These are phyloP conservation scores for Vitis riparia DNA, from an alignment of 164 flowering plant genomes.

Conservation along the genomic window DNA sequence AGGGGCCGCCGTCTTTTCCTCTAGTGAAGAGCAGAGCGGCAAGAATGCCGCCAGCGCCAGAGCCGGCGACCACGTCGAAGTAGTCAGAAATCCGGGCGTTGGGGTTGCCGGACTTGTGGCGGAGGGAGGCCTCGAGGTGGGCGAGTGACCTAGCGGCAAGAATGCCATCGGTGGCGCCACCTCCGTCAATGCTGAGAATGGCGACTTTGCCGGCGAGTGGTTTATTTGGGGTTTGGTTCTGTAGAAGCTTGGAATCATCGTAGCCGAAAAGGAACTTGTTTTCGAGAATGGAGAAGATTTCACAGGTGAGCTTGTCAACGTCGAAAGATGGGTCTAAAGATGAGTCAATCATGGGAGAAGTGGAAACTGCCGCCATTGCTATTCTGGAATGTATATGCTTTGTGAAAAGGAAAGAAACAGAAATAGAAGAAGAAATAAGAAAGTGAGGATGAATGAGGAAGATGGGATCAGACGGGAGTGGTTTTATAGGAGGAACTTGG, in stretches of 20 bases:
- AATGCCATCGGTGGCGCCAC: conserved; percentile 48
- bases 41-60: conserved; percentile 62
- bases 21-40: conserved; percentile 58
- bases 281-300: conserved; percentile 51
- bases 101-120: conserved; percentile 37
- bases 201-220: conserved; percentile 46
- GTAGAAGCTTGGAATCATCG: conserved; percentile 17
- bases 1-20: conserved; percentile 39
- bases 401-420: no score
- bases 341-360: conserved; percentile 10
- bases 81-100: conserved; percentile 51
- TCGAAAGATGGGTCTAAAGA: conserved; percentile 19
- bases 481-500: no score
- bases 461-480: no score
- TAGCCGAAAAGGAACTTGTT: conserved; percentile 44
- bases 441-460: no score
- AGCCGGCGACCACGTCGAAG: conserved; percentile 66
- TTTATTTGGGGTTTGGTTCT: neutral
- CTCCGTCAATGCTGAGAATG: conserved; percentile 59
- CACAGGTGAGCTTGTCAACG: conserved; percentile 39
- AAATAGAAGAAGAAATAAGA: no score
- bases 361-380: conserved; percentile 11
- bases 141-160: conserved; percentile 55
- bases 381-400: no score
- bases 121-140: conserved; percentile 41